Conservation (phyloP, 768 basidiomycete genomes). For the Amanita jacksonii region DNA sequence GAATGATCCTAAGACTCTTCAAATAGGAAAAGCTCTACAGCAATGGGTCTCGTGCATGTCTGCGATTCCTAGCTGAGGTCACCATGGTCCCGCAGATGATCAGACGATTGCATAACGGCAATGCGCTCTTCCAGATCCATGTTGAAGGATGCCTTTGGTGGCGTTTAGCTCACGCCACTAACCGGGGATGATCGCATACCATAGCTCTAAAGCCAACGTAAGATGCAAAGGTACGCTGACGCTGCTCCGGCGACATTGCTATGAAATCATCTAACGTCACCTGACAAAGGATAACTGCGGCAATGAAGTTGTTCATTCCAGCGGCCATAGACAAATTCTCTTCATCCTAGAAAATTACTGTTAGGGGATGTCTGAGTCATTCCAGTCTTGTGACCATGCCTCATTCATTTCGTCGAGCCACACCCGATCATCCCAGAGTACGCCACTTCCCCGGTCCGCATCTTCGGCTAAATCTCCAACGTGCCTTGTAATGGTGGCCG, state of each 20-base stretch:
- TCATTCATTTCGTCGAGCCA: slow-evolving; percentile 59
- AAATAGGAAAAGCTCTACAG: too few species aligned
- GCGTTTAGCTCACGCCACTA: not conserved
- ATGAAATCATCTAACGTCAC: slow-evolving; percentile 47
- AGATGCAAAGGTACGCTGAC: slow-evolving; percentile 34
- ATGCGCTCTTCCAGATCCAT: not conserved
- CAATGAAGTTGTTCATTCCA: slow-evolving; percentile 65
- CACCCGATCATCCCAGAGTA: slow-evolving; percentile 47
- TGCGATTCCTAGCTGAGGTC: too few species aligned
- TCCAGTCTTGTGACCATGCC: slow-evolving; percentile 27
- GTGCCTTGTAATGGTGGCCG: slow-evolving; percentile 42
- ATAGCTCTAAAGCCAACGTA: slow-evolving; percentile 42
- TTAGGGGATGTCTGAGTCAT: not conserved
- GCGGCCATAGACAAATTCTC: slow-evolving; percentile 40
- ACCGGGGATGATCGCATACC: slow-evolving; percentile 29
- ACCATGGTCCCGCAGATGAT: not conserved
- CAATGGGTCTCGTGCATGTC: too few species aligned
- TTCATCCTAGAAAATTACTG: slow-evolving; percentile 40
- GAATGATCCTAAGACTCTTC: too few species aligned
- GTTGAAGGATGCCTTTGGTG: slow-evolving; percentile 1
- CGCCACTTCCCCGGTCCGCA: slow-evolving; percentile 30
- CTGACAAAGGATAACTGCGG: slow-evolving; percentile 52
- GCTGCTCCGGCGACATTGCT: slow-evolving; percentile 35
- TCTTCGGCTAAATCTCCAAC: slow-evolving; percentile 52
- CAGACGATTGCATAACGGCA: not conserved